Base-by-base conservation (phyloP, 2,329 filamentous ascomycete genomes). In the Neonectria ditissima region DNA sequence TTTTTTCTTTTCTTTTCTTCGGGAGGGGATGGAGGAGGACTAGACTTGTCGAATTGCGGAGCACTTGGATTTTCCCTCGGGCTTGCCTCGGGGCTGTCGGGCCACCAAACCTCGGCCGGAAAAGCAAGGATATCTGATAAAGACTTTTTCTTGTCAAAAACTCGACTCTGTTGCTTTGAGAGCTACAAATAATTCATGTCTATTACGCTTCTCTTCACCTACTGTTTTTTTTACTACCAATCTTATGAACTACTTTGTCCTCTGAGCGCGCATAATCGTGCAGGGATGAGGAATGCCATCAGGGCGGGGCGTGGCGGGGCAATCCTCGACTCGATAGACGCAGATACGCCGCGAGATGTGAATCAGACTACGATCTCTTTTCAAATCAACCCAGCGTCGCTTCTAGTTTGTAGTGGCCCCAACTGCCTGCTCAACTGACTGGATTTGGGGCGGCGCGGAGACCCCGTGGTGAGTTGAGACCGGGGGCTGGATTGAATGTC, bases 51-150 rank as follows among this genome's bases (percentile, higher is more conserved):
- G 64, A 63, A 69, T 66, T 73, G 71, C 71, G 71, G 71, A 73
- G 71, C 71, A 65, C 54, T 76, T 75, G 71, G 73, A 74, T 73
- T 73, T 74, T 66, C 65, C 59, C 70, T 73, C 71, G 71, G 71
- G 71, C 71, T 68, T 73, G 71, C 64, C 58, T 73, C 70, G 71
- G 71, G 71, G 70, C 64, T 57, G 70, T 69, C 58, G 66, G 70
- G 68, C 67, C 54, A 69, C 60, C 48, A 62, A 58, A 51, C 59
- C 65, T 69, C 57, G 60, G 62, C 57, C 59, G 24, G 67, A 73
- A 73, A 73, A 73, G 69, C 69, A 65, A 54, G 60, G 68, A 62
- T 64, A 62, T 68, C 66, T 65, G 63, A 67, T 70, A 67, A n/a
- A n/a, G 66, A 57, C 64, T 65, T 45, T 56, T 62, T 69, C 24